Base-by-base conservation (phyloP, 1,284 basidiomycete species). In the Rhodotorula sp. region DNA sequence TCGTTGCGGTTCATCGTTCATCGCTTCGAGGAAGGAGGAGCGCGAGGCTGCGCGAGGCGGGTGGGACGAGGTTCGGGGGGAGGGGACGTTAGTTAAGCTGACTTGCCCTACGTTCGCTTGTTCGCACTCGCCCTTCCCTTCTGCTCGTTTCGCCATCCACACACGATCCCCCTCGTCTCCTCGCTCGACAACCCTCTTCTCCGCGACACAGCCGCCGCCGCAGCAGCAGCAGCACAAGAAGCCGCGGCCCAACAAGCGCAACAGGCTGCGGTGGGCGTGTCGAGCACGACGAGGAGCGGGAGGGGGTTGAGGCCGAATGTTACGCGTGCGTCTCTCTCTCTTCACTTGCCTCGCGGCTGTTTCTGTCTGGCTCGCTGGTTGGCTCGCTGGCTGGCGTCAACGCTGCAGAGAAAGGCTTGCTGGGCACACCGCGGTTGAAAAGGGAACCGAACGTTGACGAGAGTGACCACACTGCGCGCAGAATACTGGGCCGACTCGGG, bases 401-500 rank as follows among this genome's bases (percentile, higher is more conserved):
- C n/a, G n/a, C n/a, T n/a, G n/a, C n/a, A n/a, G n/a, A n/a, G n/a
- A n/a, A n/a, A n/a, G n/a, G n/a, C n/a, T n/a, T n/a, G n/a, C n/a
- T n/a, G n/a, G n/a, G n/a, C n/a, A n/a, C n/a, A n/a, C n/a, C n/a
- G n/a, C n/a, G n/a, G n/a, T n/a, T n/a, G n/a, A n/a, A n/a, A n/a
- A 48, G 13, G 9, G 22, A 30, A 8, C 5, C 20, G 24, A 11
- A 3, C 10, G 2, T 29, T 36, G 6, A 39, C 47, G 15, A 34
- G 4, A 15, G 9, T 22, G 4, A 9, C 2, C 24, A 4, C 19
- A 22, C 17, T 22, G 2, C 32, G 15, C 15, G 30, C 65, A 73
- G 71, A 73, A 17, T 70, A 64, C 68, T 73, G 71, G 71, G 68
- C 52, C 32, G 71, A 72, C 59, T 62, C 62, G 1, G 29, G 30